Evolutionary conservation across 2,329 filamentous ascomycete genomes (phyloP), one percentile per base, ranked within the genome.

Genomic region (Simplicillium sp.): DNA sequence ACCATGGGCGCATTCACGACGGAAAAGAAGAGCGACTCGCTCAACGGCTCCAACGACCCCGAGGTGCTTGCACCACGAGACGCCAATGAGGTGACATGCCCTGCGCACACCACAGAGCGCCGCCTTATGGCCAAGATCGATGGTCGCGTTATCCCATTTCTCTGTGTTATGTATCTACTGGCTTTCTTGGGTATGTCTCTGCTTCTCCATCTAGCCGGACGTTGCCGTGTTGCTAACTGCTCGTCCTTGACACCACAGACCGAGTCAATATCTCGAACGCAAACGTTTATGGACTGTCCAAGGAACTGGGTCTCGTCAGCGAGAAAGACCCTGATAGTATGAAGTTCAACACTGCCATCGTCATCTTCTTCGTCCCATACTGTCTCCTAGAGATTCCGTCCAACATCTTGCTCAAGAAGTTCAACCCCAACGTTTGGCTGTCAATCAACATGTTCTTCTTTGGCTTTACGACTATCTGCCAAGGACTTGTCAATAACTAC

Each of bases 391-490:
- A 86, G 64, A 84, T 89, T n/a, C 65, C 82, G 41, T 74, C 70
- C 47, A 57, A 57, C 40, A 51, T 57, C n/a, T 44, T 57, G 14
- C 50, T 57, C 15, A 56, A 56, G 40, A 54, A 55, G 44, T 66
- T 66, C 50, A 58, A 57, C 37, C 82, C 82, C 2, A 73, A 81
- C 46, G 63, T 84, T 37, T 87, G 82, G 85, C 69, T 94, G 17
- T 80, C 82, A 4, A 56, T 77, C 39, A 94, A 89, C 65, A 94
- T 94, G 83, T 84, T 90, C 48, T 65, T 77, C 43, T 96, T 94
- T 50, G 85, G 87, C 9, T 65, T 94, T 16, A 75, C 82, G 35
- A 86, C 83, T 15, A 68, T 85, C 31, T 73, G 79, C 50, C 86
- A 94, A 61, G 88, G 88, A 1, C 62, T 94, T 7, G 83, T 88